Evolutionary conservation across 768 basidiomycete species (phyloP).

Genomic region (Pleurotus pulmonarius): DNA sequence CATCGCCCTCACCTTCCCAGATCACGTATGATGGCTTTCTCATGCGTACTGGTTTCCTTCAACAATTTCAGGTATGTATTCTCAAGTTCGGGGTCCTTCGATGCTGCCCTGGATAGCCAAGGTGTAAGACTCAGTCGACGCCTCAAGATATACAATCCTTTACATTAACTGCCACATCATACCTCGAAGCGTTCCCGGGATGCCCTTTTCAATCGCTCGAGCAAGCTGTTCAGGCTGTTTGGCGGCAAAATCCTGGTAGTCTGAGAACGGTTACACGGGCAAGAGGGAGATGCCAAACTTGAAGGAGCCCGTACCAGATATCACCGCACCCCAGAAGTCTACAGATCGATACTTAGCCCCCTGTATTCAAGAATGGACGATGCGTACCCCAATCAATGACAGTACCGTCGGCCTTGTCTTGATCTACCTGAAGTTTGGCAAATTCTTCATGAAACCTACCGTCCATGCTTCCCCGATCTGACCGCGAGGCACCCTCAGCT

Average conservation of each 20-base stretch:
- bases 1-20: conserved; percentile 63
- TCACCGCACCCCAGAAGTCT: conserved; percentile 96
- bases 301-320: conserved; percentile 56
- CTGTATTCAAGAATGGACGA: not conserved
- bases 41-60: conserved; percentile 82
- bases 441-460: conserved; percentile 80
- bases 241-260: conserved; percentile 87
- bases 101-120: conserved; percentile 67
- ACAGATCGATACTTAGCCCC: conserved; percentile 9
- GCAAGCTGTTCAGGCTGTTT: conserved; percentile 77
- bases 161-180: conserved; percentile 99
- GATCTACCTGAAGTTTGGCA: conserved; percentile 57
- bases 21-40: conserved; percentile 92
- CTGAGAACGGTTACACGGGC: conserved; percentile 29
- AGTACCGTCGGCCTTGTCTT: conserved; percentile 37
- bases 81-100: conserved; percentile 88
- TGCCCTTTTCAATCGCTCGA: conserved; percentile 86
- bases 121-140: conserved; percentile 7
- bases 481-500: conserved; percentile 24
- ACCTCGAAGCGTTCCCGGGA: conserved; percentile 82
- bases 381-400: conserved; percentile 75
- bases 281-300: not conserved
- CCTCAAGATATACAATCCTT: conserved; percentile 13
- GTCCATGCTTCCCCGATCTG: conserved; percentile 49
- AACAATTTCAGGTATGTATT: conserved; percentile 74